Evolutionary conservation across 2,329 filamentous ascomycete species (phyloP).

Genomic region (Ophiosphaerella herpotricha): DNA sequence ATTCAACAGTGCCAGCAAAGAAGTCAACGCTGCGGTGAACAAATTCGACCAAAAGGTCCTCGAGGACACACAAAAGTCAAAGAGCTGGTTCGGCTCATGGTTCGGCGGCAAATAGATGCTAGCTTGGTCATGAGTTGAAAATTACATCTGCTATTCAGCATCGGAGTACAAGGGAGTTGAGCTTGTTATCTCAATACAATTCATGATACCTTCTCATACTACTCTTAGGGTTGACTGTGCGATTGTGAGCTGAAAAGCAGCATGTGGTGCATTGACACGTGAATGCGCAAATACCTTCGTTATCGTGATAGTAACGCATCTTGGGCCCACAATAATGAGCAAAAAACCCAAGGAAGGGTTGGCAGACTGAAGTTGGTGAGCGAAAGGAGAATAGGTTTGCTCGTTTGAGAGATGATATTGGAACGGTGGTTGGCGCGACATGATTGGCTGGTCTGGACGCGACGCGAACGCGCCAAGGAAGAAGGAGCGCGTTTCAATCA

Average conservation of each 20-base stretch:
- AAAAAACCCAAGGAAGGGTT: too few species aligned
- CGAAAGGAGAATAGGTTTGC: background rate
- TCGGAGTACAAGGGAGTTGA: constrained; percentile 24
- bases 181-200: constrained; percentile 24
- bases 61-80: constrained; percentile 77
- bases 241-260: background rate
- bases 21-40: constrained; percentile 64
- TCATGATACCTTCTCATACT: constrained; percentile 3
- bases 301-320: too few species aligned
- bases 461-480: constrained; percentile 29
- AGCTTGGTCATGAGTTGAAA: background rate
- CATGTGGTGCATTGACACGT: too few species aligned
- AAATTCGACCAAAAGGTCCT: constrained; percentile 83
- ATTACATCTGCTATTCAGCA: constrained; percentile 31
- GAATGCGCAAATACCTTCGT: too few species aligned
- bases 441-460: constrained; percentile 34
- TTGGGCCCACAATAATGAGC: too few species aligned
- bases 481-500: constrained; percentile 22
- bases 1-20: constrained; percentile 49
- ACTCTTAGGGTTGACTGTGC: background rate
- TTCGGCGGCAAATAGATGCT: constrained; percentile 64
- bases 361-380: too few species aligned
- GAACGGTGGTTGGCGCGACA: constrained; percentile 9
- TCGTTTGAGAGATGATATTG: constrained; percentile 5
- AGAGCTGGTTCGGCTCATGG: constrained; percentile 83